A percentile compares a stretch with the other conserved stretches of the same genome.
Evolutionary conservation across 257 asterid species (phyloP).

Genomic region (Penstemon davidsonii): DNA sequence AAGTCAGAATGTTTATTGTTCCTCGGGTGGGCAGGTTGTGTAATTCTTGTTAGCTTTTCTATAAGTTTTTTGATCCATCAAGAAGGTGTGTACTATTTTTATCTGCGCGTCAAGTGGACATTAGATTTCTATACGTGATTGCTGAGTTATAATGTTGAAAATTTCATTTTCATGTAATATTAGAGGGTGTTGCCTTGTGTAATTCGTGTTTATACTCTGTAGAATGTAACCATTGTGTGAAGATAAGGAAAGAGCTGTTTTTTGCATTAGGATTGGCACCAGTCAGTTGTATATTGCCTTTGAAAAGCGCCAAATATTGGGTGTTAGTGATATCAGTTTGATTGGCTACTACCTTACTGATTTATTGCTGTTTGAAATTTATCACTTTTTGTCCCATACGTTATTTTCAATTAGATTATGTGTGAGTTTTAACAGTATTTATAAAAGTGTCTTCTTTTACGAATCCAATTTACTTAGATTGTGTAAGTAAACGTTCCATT

Average conservation of each 20-base stretch:
- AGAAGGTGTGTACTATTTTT: conserved; percentile 39
- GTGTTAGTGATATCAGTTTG: no score
- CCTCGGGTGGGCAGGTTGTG: conserved; percentile 38
- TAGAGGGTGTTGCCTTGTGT: conserved; percentile 50
- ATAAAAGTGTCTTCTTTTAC: no score
- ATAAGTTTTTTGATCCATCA: conserved; percentile 17
- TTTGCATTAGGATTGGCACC: conserved; percentile 16
- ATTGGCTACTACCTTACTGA: no score
- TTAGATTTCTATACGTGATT: conserved; percentile 34
- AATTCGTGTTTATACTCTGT: conserved; percentile 35
- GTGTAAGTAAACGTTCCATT: no score
- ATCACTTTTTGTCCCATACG: no score
- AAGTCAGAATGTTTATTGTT: conserved; percentile 36
- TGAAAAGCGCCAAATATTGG: no score
- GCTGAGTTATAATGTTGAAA: conserved; percentile 40
- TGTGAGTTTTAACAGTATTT: no score
- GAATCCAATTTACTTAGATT: no score
- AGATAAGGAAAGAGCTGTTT: conserved; percentile 29
- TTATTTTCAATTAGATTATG: no score
- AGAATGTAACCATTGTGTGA: conserved; percentile 39
- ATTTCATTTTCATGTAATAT: conserved; percentile 42
- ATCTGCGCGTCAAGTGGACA: conserved; percentile 34
- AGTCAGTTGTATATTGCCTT: no score
- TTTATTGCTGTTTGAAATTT: no score
- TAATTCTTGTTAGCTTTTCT: conserved; percentile 26